Percentiles rank a stretch among this genome's conserved stretches.
Conservation (phyloP, 371 early-diverging fungal genomes). For the Batkoa obscura region DNA sequence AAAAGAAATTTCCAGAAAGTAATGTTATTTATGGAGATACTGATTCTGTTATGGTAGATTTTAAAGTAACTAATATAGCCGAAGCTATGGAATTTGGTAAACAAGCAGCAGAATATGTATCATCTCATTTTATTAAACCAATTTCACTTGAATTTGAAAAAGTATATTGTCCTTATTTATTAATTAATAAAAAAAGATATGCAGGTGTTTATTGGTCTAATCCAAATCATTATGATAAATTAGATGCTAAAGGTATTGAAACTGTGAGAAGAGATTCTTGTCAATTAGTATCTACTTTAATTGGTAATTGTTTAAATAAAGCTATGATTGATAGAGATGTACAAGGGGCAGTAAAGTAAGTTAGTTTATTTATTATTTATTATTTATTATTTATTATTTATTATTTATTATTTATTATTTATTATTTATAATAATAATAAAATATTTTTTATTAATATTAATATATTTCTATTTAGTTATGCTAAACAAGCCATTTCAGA, state of each 20-base stretch:
- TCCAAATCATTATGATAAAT: constrained; percentile 77
- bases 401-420: no score
- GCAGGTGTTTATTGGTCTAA: constrained; percentile 98
- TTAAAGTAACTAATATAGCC: constrained; percentile 58
- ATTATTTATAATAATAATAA: no score
- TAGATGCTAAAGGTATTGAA: constrained; percentile 99
- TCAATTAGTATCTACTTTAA: constrained; percentile 80
- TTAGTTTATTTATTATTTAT: no score
- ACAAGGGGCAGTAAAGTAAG: constrained; percentile 67
- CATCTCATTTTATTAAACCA: constrained; percentile 76
- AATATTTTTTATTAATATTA: no score
- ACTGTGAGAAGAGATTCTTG: constrained; percentile 99
- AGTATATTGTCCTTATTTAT: constrained; percentile 93
- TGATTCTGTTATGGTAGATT: constrained; percentile 99
- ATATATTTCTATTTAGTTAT: constrained; percentile 27
- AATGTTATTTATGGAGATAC: constrained; percentile 99
- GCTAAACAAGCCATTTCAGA: constrained; percentile 86
- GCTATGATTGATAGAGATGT: constrained; percentile 87
- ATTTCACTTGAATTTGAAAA: constrained; percentile 99
- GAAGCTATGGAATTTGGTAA: constrained; percentile 80
- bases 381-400: no score
- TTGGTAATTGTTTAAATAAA: constrained; percentile 85
- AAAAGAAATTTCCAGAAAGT: constrained; percentile 55
- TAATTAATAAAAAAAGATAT: constrained; percentile 99
- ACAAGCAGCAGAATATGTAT: constrained; percentile 78